These are phyloP conservation scores for Solanum ahanhuiri DNA, from an alignment of 257 asterid genomes.

Conservation along the genomic window DNA sequence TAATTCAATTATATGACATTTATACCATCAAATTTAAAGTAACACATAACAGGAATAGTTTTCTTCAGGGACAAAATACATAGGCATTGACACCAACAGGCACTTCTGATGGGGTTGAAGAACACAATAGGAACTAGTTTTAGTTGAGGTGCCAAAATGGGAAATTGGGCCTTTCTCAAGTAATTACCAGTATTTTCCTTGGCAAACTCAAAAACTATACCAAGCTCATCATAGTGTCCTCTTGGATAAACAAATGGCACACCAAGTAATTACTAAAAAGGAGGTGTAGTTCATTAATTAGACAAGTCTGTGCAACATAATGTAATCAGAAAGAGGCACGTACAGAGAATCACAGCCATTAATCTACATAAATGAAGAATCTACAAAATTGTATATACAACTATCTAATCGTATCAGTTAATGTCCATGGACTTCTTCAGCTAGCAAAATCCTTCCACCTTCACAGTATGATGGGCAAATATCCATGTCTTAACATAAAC, in stretches of 20 bases:
- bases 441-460: neutral
- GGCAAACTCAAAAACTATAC: neutral
- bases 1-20: neutral
- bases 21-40: neutral
- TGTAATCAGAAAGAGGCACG: neutral
- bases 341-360: neutral
- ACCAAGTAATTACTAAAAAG: neutral
- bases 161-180: neutral
- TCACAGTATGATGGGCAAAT: neutral
- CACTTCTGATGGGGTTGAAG: neutral
- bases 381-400: slow-evolving; percentile 2
- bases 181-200: neutral
- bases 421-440: neutral
- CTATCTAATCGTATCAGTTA: neutral
- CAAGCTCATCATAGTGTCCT: neutral
- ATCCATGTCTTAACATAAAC: neutral
- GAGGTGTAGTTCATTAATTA: neutral
- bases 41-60: neutral
- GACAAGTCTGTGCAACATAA: neutral
- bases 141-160: neutral
- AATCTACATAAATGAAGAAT: neutral
- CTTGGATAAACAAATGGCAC: neutral
- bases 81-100: neutral
- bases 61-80: neutral
- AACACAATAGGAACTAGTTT: neutral